Evolutionary conservation across 495 filamentous ascomycete genomes (phyloP).

Genomic region (Chaetomium fimeti): DNA sequence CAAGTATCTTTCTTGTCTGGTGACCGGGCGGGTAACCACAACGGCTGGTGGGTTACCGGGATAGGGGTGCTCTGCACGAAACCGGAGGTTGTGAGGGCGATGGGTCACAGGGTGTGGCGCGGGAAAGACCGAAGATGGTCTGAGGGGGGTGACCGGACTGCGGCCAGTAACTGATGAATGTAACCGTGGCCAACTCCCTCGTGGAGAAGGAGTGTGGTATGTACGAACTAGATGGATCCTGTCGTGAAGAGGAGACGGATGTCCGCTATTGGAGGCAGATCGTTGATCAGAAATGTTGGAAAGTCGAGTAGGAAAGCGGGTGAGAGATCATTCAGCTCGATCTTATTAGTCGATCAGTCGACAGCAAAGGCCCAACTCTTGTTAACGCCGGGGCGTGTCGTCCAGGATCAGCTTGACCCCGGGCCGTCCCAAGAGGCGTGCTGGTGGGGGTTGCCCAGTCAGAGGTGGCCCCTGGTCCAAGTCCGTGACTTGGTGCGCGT

Average conservation of each 20-base stretch:
- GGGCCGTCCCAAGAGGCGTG: slow-evolving; percentile 27
- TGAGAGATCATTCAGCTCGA: slow-evolving; percentile 23
- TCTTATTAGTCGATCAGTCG: slow-evolving; percentile 36
- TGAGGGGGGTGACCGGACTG: slow-evolving; percentile 11
- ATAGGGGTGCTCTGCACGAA: slow-evolving; percentile 18
- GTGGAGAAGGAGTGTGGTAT: slow-evolving; percentile 19
- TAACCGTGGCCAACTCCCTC: slow-evolving; percentile 20
- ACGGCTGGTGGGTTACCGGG: slow-evolving; percentile 14
- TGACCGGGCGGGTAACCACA: slow-evolving; percentile 1
- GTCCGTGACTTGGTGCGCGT: slow-evolving; percentile 17
- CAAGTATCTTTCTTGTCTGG: slow-evolving; percentile 16
- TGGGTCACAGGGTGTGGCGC: slow-evolving; percentile 14
- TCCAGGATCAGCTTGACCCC: slow-evolving; percentile 31
- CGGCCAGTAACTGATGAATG: slow-evolving; percentile 25
- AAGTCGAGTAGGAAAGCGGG: slow-evolving; percentile 15
- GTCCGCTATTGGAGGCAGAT: slow-evolving; percentile 20
- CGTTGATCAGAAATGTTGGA: slow-evolving; percentile 18
- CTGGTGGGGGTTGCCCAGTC: slow-evolving; percentile 20
- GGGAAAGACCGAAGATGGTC: slow-evolving; percentile 26
- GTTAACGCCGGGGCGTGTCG: slow-evolving; percentile 24
- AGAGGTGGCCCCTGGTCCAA: slow-evolving; percentile 27
- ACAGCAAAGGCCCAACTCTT: slow-evolving; percentile 20
- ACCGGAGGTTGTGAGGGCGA: slow-evolving; percentile 17
- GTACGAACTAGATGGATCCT: neutral
- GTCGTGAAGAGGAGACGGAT: slow-evolving; percentile 14